Conservation (phyloP, 352 stramenopile species). For the Elongisporangium anandrum region DNA sequence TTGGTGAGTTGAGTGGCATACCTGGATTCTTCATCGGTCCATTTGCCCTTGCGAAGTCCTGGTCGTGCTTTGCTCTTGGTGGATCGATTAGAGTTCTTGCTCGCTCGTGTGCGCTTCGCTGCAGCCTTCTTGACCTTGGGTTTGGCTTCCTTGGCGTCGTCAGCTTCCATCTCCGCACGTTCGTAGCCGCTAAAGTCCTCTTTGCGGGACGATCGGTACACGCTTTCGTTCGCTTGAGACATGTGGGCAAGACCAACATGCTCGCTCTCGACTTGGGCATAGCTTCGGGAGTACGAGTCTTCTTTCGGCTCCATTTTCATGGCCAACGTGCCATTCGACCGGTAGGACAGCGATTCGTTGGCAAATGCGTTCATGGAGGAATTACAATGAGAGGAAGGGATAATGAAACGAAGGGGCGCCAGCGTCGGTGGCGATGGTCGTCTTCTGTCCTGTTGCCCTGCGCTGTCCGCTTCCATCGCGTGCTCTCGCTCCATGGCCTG, state of each 20-base stretch:
- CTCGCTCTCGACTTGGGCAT: constrained; percentile 6
- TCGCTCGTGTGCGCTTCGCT: constrained; percentile 39
- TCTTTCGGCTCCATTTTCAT: constrained; percentile 8
- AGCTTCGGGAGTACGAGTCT: constrained; percentile 8
- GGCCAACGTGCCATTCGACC: constrained; percentile 8
- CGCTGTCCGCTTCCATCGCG: neutral
- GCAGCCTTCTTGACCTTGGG: constrained; percentile 42
- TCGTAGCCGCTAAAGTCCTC: neutral
- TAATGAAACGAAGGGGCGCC: constrained; percentile 73
- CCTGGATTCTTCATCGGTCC: constrained; percentile 76
- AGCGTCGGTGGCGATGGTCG: constrained; percentile 35
- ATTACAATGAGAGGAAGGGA: constrained; percentile 49
- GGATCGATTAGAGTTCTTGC: constrained; percentile 61
- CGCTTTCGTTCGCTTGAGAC: neutral
- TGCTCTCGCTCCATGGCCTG: neutral
- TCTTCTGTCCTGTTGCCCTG: neutral
- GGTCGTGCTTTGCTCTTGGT: constrained; percentile 84
- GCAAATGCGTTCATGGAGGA: constrained; percentile 20
- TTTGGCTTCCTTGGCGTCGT: constrained; percentile 10
- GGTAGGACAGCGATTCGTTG: constrained; percentile 11
- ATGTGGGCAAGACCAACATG: neutral
- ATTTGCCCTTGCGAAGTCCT: constrained; percentile 85
- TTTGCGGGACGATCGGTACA: neutral
- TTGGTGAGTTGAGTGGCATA: constrained; percentile 73
- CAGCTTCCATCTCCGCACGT: neutral